Conservation (phyloP, 2,329 filamentous ascomycete genomes). For the Exophiala xenobiotica region DNA sequence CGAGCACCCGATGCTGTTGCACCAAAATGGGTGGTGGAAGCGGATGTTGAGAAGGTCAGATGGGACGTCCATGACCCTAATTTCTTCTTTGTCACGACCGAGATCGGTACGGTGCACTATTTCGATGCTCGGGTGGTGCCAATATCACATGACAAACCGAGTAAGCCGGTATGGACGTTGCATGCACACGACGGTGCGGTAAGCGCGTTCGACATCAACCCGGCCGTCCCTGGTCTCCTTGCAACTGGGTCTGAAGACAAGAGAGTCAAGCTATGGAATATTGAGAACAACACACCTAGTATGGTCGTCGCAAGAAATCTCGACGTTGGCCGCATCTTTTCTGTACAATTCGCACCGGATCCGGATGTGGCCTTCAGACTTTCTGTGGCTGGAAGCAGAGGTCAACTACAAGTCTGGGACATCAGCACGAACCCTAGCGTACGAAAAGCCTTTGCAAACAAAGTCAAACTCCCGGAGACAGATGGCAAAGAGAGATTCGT, state of each 20-base stretch:
- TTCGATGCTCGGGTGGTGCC: constrained; percentile 71
- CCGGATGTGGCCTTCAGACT: constrained; percentile 86
- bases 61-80: constrained; percentile 94
- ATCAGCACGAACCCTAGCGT: constrained; percentile 90
- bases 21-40: constrained; percentile 88
- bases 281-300: constrained; percentile 73
- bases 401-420: constrained; percentile 91
- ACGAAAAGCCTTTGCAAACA: constrained; percentile 75
- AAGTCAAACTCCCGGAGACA: constrained; percentile 58
- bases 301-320: constrained; percentile 91
- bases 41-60: constrained; percentile 85
- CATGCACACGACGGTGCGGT: constrained; percentile 93
- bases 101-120: constrained; percentile 87
- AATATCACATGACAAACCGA: constrained; percentile 61
- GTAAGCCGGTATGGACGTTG: constrained; percentile 88
- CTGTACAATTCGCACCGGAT: constrained; percentile 85
- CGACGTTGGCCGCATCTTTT: constrained; percentile 93
- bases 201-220: constrained; percentile 90
- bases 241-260: constrained; percentile 92
- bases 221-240: constrained; percentile 84
- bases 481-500: constrained; percentile 74
- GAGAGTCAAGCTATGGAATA: constrained; percentile 95
- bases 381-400: constrained; percentile 91
- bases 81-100: constrained; percentile 93
- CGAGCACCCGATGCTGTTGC: constrained; percentile 79